Evolutionary conservation across 495 filamentous ascomycete genomes (phyloP).

Genomic region (Xylaria acuta): DNA sequence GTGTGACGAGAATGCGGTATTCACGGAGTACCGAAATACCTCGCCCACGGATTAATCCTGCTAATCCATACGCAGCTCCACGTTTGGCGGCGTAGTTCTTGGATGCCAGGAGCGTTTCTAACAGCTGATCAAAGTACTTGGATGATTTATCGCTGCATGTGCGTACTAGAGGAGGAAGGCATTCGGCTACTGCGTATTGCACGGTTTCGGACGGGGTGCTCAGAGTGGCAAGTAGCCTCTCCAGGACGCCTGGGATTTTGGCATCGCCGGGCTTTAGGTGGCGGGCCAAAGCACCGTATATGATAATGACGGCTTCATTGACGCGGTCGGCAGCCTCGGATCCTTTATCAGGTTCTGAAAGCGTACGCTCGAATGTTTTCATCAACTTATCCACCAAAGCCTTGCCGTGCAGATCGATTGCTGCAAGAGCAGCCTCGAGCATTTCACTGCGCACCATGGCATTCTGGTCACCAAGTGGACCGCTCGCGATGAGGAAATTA

Average conservation of each 20-base stretch:
- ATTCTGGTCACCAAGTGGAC: conserved; percentile 82
- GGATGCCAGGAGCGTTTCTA: conserved; percentile 78
- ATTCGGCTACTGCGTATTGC: conserved; percentile 93
- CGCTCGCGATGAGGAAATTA: conserved; percentile 81
- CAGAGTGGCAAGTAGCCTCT: conserved; percentile 81
- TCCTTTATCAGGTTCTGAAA: conserved; percentile 81
- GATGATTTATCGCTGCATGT: conserved; percentile 75
- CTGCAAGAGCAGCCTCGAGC: conserved; percentile 86
- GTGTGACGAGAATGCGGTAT: conserved; percentile 79
- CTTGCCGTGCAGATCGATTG: conserved; percentile 80
- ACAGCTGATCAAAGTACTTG: conserved; percentile 78
- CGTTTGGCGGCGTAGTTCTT: conserved; percentile 90
- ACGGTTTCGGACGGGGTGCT: conserved; percentile 96
- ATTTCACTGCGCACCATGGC: conserved; percentile 80
- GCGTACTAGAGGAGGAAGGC: conserved; percentile 85
- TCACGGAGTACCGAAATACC: conserved; percentile 85
- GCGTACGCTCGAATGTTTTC: conserved; percentile 82
- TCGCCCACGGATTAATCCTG: conserved; percentile 83
- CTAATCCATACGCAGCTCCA: conserved; percentile 93
- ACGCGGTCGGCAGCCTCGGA: conserved; percentile 81
- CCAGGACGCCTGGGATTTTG: conserved; percentile 83
- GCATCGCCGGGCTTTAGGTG: conserved; percentile 84
- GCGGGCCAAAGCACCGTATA: conserved; percentile 90
- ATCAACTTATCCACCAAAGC: conserved; percentile 86
- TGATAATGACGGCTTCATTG: conserved; percentile 95